These are phyloP conservation scores for Pseudoturritis turrita DNA, from an alignment of 345 rosid species.

Conservation along the genomic window DNA sequence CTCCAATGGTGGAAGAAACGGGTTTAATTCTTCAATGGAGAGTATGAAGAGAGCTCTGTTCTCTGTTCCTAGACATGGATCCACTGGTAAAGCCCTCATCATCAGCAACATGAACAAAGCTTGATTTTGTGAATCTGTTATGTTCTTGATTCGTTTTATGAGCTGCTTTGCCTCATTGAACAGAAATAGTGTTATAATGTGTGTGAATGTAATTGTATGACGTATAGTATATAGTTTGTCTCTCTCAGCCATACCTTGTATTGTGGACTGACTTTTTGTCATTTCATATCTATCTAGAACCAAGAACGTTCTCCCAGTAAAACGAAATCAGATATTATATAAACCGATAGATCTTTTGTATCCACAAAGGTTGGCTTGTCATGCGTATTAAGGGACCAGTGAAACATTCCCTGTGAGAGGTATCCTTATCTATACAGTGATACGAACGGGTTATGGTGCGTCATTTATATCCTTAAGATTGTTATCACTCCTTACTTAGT, in stretches of 20 bases:
- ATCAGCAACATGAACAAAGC: neutral
- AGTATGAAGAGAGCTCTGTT: constrained; percentile 18
- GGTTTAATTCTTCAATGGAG: constrained; percentile 22
- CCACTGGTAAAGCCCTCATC: constrained; percentile 5
- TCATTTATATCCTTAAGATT: constrained; percentile 10
- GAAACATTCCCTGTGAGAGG: constrained; percentile 9
- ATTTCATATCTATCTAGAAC: neutral
- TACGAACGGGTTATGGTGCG: constrained; percentile 15
- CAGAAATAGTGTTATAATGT: constrained; percentile 9
- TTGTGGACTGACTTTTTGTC: neutral
- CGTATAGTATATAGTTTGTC: neutral
- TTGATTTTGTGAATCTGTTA: constrained; percentile 2
- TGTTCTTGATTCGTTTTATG: neutral
- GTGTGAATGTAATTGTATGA: constrained; percentile 7
- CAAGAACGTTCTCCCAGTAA: neutral
- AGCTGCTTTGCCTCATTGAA: constrained; percentile 20
- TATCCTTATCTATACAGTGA: constrained; percentile 28
- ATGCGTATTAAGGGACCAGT: constrained; percentile 9
- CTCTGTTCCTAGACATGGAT: neutral
- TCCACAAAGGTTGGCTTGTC: constrained; percentile 20
- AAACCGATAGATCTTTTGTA: constrained; percentile 10
- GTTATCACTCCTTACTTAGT: constrained; percentile 28
- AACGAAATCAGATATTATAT: constrained; percentile 13
- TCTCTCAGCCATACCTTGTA: neutral
- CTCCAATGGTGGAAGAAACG: constrained; percentile 15